Base-by-base conservation (phyloP, 257 asterid species). In the Penstemon eatonii region DNA sequence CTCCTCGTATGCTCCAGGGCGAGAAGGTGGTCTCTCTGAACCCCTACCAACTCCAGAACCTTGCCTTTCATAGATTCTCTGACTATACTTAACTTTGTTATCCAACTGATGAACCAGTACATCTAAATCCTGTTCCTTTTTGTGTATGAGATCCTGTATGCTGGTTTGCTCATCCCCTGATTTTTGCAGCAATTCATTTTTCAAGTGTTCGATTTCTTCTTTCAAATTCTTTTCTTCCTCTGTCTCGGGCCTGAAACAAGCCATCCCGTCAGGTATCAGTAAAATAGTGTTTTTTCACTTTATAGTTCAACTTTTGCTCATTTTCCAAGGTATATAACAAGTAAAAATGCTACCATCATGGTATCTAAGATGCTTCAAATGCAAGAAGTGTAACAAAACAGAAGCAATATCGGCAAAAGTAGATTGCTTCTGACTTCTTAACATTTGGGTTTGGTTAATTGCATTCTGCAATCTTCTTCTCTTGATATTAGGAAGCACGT, bases 171-270 rank as follows among this genome's bases (percentile, higher is more conserved):
- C 87, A 46, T 86, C 88, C 36, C 74, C 83, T 0, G 95, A 64
- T 53, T 77, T 75, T 76, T 79, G 80, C 66, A 56, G 70, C 57
- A 83, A 52, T 72, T 86, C 90, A 72, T 77, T 81, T 63, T 81
- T 86, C 83, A 91, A 79, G 11, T 57, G 81, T 58, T 87, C 89
- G 25, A 94, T 82, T 71, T 91, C 96, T 79, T 84, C 93, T 75
- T 83, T 91, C 85, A 91, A 61, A 38, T 57, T 87, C 88, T 82
- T 94, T 78, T 94, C 98, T 73, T 89, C 96, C 78, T 90, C 96
- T 2, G 90, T 87, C 69, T 89, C 89, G 4, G 84, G 73, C 91
- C 99, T 94, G 92, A 63, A 83, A 79, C 44, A 72, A 38, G 49
- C 38, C 67, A 44, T 56, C 58, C 37, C 7, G 63, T 79, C 76